Conservation (phyloP, 202 grass and related monocot genomes). For the Cymbopogon flexuosus region DNA sequence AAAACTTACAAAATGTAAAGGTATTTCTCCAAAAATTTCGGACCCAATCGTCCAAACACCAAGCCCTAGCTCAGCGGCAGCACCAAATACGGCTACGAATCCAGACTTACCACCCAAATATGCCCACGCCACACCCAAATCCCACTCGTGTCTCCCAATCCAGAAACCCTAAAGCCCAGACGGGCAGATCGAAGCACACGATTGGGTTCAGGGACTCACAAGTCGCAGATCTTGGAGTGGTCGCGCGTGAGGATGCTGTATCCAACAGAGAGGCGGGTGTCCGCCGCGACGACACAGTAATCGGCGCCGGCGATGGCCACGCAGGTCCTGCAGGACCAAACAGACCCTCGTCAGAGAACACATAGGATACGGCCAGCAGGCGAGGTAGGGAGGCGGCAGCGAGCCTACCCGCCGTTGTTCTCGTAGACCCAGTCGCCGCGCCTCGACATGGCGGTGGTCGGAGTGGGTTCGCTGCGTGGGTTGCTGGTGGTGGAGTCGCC, state of each 20-base stretch:
- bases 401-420: slow-evolving; percentile 91
- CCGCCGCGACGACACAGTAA: slow-evolving; percentile 84
- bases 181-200: slow-evolving; percentile 32
- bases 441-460: slow-evolving; percentile 63
- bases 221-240: slow-evolving; percentile 92
- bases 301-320: slow-evolving; percentile 87
- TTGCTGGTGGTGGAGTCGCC: slow-evolving; percentile 12
- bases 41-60: background rate
- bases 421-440: slow-evolving; percentile 97
- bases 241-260: slow-evolving; percentile 94
- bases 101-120: background rate
- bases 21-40: background rate
- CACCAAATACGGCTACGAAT: background rate
- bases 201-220: slow-evolving; percentile 42
- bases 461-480: background rate
- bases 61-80: slow-evolving; percentile 27
- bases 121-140: background rate
- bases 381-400: background rate
- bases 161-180: slow-evolving; percentile 33
- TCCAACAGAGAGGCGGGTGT: slow-evolving; percentile 83
- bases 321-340: slow-evolving; percentile 67
- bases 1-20: background rate
- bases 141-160: background rate
- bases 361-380: background rate
- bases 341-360: slow-evolving; percentile 10